A percentile compares a stretch with the other conserved stretches of the same genome.
phyloP scores from a whole-genome alignment of 2,329 filamentous ascomycete genomes.

The Ceratocystis variospora region DNA sequence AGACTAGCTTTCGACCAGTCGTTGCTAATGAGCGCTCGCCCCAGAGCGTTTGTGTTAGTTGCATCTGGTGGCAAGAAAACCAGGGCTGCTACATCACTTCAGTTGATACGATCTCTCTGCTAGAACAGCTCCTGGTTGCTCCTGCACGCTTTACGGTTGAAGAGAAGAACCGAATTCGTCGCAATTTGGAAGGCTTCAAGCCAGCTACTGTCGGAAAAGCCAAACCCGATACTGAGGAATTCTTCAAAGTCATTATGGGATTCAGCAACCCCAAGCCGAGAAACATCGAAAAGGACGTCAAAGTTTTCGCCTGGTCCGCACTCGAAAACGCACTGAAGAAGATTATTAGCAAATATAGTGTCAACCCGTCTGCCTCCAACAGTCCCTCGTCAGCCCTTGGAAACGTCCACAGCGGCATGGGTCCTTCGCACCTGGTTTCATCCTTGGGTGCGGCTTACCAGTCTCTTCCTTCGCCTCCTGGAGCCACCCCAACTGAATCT shows the following conservation, averaged over 20 bases:
- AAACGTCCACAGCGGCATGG: neutral
- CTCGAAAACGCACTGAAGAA: slow-evolving; percentile 81
- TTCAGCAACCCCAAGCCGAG: slow-evolving; percentile 90
- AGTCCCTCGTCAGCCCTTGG: slow-evolving; percentile 24
- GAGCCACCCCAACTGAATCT: slow-evolving; percentile 25
- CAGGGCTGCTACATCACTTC: slow-evolving; percentile 86
- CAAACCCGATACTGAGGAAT: slow-evolving; percentile 84
- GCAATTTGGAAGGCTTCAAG: slow-evolving; percentile 88
- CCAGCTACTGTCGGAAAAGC: slow-evolving; percentile 88
- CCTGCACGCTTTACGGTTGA: slow-evolving; percentile 78
- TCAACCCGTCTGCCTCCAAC: slow-evolving; percentile 32
- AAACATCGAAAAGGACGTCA: slow-evolving; percentile 98
- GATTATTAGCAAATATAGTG: slow-evolving; percentile 90
- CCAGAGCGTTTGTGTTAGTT: slow-evolving; percentile 88
- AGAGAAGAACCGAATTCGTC: slow-evolving; percentile 94
- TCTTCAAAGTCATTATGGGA: slow-evolving; percentile 98
- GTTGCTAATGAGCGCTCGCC: slow-evolving; percentile 63
- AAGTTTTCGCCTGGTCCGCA: slow-evolving; percentile 95
- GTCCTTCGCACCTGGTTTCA: slow-evolving; percentile 28
- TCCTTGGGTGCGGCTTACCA: slow-evolving; percentile 31
- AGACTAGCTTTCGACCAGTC: slow-evolving; percentile 65
- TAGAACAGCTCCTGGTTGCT: slow-evolving; percentile 72
- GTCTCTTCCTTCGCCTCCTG: slow-evolving; percentile 35
- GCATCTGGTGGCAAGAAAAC: slow-evolving; percentile 93
- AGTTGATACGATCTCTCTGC: slow-evolving; percentile 88